A percentile compares a stretch with the other conserved stretches of the same genome.
Evolutionary conservation across 768 basidiomycete genomes (phyloP).

Genomic region (Suillus sp.): DNA sequence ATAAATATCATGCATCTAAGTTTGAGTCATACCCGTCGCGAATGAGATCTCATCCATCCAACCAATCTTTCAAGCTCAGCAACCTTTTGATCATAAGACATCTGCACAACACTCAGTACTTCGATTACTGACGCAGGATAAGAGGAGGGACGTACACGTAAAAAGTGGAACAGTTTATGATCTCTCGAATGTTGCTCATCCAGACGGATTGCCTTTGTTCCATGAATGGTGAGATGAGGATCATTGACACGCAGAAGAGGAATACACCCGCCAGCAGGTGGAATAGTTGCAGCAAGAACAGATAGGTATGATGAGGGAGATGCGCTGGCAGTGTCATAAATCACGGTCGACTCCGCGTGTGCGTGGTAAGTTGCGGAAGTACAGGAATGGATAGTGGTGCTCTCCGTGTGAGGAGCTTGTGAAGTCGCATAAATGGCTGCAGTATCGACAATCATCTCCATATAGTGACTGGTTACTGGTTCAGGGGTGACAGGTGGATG

Average conservation of each 20-base stretch:
- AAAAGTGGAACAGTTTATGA: background rate
- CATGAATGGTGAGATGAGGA: background rate
- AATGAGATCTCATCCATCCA: slow-evolving; percentile 4
- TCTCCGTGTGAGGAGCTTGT: background rate
- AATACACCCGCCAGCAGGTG: background rate
- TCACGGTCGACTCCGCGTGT: background rate
- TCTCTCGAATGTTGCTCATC: background rate
- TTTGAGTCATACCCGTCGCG: background rate
- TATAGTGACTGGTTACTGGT: background rate
- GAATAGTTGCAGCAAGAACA: background rate
- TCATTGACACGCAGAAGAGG: background rate
- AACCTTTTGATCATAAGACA: slow-evolving; percentile 5
- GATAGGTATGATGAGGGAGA: background rate
- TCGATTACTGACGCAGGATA: background rate
- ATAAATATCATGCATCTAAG: background rate
- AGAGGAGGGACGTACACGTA: background rate
- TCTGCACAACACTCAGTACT: background rate
- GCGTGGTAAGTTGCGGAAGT: background rate
- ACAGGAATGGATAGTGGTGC: background rate
- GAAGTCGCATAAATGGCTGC: background rate
- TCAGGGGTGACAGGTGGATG: background rate
- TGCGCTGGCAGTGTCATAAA: background rate
- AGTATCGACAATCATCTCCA: background rate
- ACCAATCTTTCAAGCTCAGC: background rate
- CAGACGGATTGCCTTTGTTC: background rate